phyloP scores from a whole-genome alignment of 2,329 filamentous ascomycete species.

The Cordyceps farinosa region DNA sequence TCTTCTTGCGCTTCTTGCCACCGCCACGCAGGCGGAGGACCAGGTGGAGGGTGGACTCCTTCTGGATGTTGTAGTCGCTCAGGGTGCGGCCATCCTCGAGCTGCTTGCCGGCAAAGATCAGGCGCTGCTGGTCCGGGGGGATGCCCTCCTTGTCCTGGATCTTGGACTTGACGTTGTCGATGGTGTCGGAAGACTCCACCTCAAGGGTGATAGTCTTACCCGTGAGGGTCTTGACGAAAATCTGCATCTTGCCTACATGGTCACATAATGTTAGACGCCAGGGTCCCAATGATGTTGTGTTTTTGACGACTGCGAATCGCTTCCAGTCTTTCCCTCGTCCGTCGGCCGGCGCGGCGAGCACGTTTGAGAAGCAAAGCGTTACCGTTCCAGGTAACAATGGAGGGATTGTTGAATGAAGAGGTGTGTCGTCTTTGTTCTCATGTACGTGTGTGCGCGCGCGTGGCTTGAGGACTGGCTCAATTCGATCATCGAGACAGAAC shows the following conservation, averaged over 20 bases:
- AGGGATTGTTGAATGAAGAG: not conserved
- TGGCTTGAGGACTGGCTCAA: slow-evolving; percentile 9
- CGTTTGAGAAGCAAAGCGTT: not conserved
- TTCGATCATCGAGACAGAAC: slow-evolving; percentile 14
- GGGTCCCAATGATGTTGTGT: not conserved
- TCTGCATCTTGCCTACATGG: slow-evolving; percentile 66
- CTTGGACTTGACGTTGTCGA: slow-evolving; percentile 99
- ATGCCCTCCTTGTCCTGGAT: slow-evolving; percentile 99
- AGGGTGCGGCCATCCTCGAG: slow-evolving; percentile 99
- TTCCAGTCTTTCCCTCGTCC: not conserved
- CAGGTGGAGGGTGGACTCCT: slow-evolving; percentile 97
- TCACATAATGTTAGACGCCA: slow-evolving; percentile 37
- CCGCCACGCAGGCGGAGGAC: slow-evolving; percentile 98
- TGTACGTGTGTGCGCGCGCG: slow-evolving; percentile 5
- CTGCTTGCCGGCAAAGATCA: slow-evolving; percentile 99
- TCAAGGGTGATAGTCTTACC: slow-evolving; percentile 99
- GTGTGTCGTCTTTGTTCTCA: not conserved
- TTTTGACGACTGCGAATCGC: slow-evolving; percentile 5
- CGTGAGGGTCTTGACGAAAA: slow-evolving; percentile 85
- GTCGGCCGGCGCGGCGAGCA: not conserved
- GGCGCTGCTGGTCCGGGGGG: slow-evolving; percentile 96
- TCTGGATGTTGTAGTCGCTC: slow-evolving; percentile 99
- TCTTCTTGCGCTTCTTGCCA: slow-evolving; percentile 99
- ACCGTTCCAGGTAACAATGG: not conserved
- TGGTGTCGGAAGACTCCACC: slow-evolving; percentile 99